Percentiles rank a stretch among this genome's conserved stretches.
Conservation (phyloP, 2,329 filamentous ascomycete species). For the Pseudogymnoascus sp. region DNA sequence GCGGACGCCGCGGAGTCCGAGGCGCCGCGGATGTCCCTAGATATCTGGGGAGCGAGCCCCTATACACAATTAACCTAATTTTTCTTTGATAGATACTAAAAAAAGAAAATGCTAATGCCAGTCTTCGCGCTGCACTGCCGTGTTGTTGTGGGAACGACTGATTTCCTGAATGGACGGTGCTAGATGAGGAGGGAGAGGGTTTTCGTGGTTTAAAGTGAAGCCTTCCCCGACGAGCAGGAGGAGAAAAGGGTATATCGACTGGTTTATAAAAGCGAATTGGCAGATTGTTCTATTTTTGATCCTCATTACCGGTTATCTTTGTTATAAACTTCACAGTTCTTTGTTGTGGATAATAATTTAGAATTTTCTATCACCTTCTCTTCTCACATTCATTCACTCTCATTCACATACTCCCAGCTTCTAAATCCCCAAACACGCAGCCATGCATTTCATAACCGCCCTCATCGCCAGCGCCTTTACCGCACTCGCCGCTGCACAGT, state of each 20-base stretch:
- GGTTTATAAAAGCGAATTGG: not conserved
- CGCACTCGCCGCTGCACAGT: slow-evolving; percentile 8
- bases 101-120: not conserved
- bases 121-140: not conserved
- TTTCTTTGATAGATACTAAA: not conserved
- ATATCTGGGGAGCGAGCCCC: not conserved
- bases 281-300: not conserved
- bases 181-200: not conserved
- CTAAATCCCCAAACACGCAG: not conserved
- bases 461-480: slow-evolving; percentile 10
- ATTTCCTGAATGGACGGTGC: not conserved
- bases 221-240: not conserved
- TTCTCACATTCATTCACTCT: not conserved
- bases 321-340: not conserved
- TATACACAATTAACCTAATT: not conserved
- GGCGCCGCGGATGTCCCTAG: not conserved
- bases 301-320: not conserved
- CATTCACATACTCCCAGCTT: not conserved
- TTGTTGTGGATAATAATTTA: not conserved
- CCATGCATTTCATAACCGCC: slow-evolving; percentile 18
- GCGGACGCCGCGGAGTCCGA: not conserved
- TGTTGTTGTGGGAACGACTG: not conserved
- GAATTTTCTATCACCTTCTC: not conserved
- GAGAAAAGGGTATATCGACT: not conserved
- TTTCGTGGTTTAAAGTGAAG: not conserved